phyloP scores from a whole-genome alignment of 306 rosid genomes.

The Medicago truncatula region MtrunA17r5.0-ANR NC_053042.1:42788501-42789000 shows the following conservation, averaged over 20 bases:
- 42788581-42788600: too few relatives aligned
- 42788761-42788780: conserved; percentile 97
- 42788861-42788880: neutral
- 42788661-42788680: neutral
- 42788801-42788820: neutral
- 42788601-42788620: too few relatives aligned
- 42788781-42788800: conserved; percentile 86
- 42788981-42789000: conserved; percentile 83
- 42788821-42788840: neutral
- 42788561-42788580: too few relatives aligned
- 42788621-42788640: too few relatives aligned
- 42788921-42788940: conserved; percentile 11
- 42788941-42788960: conserved; percentile 94
- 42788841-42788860: neutral
- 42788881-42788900: conserved; percentile 2
- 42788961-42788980: conserved; percentile 87
- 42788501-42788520: conserved; percentile 90
- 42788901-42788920: conserved; percentile 35
- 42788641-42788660: too few relatives aligned
- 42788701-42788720: neutral
- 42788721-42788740: conserved; percentile 40
- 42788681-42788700: neutral
- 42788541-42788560: neutral
- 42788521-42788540: conserved; percentile 92
- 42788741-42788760: conserved; percentile 93